Conservation (phyloP, 2,329 filamentous ascomycete genomes). For the Dryadomyces sulphureus region DNA sequence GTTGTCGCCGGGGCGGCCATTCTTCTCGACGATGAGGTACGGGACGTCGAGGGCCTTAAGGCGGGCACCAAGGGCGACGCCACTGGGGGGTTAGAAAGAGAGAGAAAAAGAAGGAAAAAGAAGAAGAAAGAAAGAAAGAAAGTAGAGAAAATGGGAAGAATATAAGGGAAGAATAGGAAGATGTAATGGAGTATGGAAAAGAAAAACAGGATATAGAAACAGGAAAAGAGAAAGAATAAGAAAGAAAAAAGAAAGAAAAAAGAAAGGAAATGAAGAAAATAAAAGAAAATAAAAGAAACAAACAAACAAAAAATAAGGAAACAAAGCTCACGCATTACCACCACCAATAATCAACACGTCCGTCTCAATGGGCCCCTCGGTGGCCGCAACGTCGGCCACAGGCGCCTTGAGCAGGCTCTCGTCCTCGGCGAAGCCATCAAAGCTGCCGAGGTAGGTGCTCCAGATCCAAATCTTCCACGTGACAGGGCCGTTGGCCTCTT, state of each 20-base stretch:
- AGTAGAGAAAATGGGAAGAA: no score
- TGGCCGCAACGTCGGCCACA: neutral
- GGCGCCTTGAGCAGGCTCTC: neutral
- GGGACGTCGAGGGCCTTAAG: constrained; percentile 1
- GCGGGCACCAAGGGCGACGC: neutral
- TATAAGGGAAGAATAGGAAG: no score
- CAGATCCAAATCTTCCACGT: constrained; percentile 4
- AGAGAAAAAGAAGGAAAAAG: no score
- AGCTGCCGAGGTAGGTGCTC: constrained; percentile 1
- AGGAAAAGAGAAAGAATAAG: no score
- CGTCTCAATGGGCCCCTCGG: neutral
- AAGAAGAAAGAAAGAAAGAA: no score
- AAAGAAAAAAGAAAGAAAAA: no score
- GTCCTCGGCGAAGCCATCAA: neutral
- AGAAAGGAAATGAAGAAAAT: no score
- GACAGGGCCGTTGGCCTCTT: neutral
- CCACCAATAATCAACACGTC: constrained; percentile 4
- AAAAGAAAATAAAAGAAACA: no score
- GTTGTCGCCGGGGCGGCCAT: constrained; percentile 1
- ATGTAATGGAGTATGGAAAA: no score
- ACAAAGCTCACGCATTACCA: constrained; percentile 1
- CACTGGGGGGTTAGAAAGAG: neutral
- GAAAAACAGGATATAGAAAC: no score
- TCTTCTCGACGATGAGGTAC: constrained; percentile 1
- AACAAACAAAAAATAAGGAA: neutral